Evolutionary conservation across 805 yeast genomes (phyloP).

Genomic region (Hanseniaspora valbyensis): DNA sequence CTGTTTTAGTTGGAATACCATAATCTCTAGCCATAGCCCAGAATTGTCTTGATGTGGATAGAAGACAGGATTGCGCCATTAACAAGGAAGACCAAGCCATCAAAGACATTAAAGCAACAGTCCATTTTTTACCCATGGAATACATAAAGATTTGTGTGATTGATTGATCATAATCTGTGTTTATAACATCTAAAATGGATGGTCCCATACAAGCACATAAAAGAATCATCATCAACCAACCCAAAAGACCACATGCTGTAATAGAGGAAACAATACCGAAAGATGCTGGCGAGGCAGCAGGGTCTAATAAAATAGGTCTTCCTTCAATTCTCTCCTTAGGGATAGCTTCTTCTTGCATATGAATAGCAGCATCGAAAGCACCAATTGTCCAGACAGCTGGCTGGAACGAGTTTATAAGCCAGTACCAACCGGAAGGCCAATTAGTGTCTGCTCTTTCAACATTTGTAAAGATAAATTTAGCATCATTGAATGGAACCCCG

Average conservation of each 20-base stretch:
- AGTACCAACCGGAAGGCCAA: constrained; percentile 53
- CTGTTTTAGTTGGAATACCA: constrained; percentile 49
- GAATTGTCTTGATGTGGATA: constrained; percentile 44
- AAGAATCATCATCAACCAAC: constrained; percentile 45
- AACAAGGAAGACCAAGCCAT: constrained; percentile 51
- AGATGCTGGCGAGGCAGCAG: constrained; percentile 41
- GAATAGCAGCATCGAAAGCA: constrained; percentile 61
- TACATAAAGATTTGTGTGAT: constrained; percentile 56
- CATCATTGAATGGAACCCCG: constrained; percentile 33
- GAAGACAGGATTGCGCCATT: constrained; percentile 32
- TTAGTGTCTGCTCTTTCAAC: constrained; percentile 39
- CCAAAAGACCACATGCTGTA: constrained; percentile 44
- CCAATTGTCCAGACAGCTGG: constrained; percentile 70
- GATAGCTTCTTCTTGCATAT: constrained; percentile 61
- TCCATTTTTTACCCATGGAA: constrained; percentile 54
- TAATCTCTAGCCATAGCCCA: constrained; percentile 71
- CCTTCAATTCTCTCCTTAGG: constrained; percentile 38
- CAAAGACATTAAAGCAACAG: constrained; percentile 50
- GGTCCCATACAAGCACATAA: constrained; percentile 44
- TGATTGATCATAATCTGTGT: constrained; percentile 44
- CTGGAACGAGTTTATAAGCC: constrained; percentile 42
- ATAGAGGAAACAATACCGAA: constrained; percentile 50
- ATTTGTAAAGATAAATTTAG: constrained; percentile 45
- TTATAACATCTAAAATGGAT: constrained; percentile 35
- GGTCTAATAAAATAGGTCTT: constrained; percentile 14